phyloP scores from a whole-genome alignment of 768 basidiomycete genomes.

The Lentinus tigrinus region DNA sequence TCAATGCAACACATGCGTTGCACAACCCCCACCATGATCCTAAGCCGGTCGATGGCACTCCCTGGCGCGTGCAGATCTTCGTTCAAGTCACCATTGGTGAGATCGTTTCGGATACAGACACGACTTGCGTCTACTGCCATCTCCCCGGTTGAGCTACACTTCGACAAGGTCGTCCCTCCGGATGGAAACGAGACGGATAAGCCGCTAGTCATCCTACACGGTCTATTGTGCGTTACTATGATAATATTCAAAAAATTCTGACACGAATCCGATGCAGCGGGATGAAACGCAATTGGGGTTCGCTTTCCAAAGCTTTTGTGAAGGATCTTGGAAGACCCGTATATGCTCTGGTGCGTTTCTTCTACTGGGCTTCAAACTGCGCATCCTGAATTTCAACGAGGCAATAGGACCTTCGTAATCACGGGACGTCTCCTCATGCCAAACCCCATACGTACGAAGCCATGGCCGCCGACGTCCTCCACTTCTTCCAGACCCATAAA shows the following conservation, averaged over 20 bases:
- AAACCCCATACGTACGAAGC: conserved; percentile 70
- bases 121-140: conserved; percentile 1
- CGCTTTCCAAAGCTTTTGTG: conserved; percentile 75
- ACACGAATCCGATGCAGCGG: conserved; percentile 49
- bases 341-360: conserved; percentile 61
- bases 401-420: conserved; percentile 81
- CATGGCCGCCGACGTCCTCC: conserved; percentile 78
- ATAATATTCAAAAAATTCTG: background rate
- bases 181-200: conserved; percentile 26
- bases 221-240: conserved; percentile 31
- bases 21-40: background rate
- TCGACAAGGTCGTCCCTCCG: conserved; percentile 25
- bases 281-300: conserved; percentile 87
- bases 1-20: background rate
- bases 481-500: conserved; percentile 56
- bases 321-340: conserved; percentile 63
- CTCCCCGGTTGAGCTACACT: conserved; percentile 24
- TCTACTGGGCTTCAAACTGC: background rate
- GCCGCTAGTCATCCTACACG: conserved; percentile 35
- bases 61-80: no score
- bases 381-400: background rate
- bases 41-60: no score
- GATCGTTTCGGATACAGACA: background rate
- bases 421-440: conserved; percentile 78
- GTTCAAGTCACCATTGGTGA: background rate